Evolutionary conservation across 148 eudicot species (phyloP), one percentile per base, ranked within the genome.

Genomic region (Nepenthes gracilis): DNA sequence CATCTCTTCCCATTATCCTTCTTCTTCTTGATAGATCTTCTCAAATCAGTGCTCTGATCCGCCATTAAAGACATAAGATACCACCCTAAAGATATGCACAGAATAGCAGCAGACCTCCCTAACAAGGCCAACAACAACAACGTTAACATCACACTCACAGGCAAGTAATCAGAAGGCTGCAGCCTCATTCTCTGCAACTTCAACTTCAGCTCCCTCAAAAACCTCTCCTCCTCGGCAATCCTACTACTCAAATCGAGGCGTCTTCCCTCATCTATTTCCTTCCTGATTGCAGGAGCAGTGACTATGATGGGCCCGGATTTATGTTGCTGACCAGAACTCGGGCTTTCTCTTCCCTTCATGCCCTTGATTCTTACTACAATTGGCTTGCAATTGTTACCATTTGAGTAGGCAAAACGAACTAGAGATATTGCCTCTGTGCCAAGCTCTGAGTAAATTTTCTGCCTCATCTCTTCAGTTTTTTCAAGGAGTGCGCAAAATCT

Each of bases 301-400:
- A 11, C 53, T 5, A 49, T 11, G 2, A 49, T n/a, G 11, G 12
- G 53, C n/a, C 15, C 53, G 10, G 53, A 11, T 12, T 49, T 49
- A 49, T 40, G 15, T 12, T 0, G 53, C 53, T 5, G 12, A 6
- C 15, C 3, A n/a, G 11, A 49, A 5, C 53, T n/a, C 53, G 6
- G 12, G 2, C 11, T 12, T n/a, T 49, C 3, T 0, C 15, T 49
- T 11, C 53, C 53, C 53, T 49, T 11, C 10, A 23, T 23, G 45
- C 45, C 52, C 35, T 61, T 61, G 55, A 54, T 55, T 15, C 36
- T 61, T 14, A 61, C 64, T 43, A 61, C 64, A 50, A 61, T 61
- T n/a, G 64, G 64, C 64, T 50, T 61, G 64, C 64, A 61, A 4
- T 49, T 47, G 55, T 61, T 61, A 43, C 35, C 64, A n/a, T 61